A percentile compares a stretch with the other conserved stretches of the same genome.
Evolutionary conservation across 164 flowering plant species (phyloP).

Genomic region (Macadamia integrifolia): DNA sequence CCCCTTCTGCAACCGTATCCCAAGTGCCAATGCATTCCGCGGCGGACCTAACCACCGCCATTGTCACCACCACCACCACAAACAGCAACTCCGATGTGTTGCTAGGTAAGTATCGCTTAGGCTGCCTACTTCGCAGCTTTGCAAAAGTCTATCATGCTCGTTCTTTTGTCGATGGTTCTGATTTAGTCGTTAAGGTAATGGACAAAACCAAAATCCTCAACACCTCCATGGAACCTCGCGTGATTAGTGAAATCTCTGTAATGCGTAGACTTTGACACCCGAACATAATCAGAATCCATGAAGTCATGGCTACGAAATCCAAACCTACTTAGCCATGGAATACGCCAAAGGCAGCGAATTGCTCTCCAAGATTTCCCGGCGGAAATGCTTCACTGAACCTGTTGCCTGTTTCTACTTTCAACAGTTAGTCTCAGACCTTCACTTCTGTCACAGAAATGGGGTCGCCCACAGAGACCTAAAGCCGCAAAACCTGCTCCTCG

Average conservation of each 20-base stretch:
- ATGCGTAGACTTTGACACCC: constrained; percentile 67
- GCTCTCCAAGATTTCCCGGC: too few species aligned
- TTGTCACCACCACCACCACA: neutral
- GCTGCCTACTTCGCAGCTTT: constrained; percentile 58
- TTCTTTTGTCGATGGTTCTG: constrained; percentile 23
- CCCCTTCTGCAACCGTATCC: too few species aligned
- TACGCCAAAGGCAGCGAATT: constrained; percentile 23
- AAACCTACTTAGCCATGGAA: constrained; percentile 74
- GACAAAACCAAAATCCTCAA: constrained; percentile 33
- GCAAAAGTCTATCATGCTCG: constrained; percentile 62
- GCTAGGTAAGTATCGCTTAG: constrained; percentile 47
- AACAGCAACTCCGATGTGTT: neutral
- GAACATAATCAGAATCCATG: constrained; percentile 57
- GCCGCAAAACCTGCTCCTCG: constrained; percentile 72
- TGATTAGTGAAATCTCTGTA: constrained; percentile 49
- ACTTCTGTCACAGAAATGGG: constrained; percentile 61
- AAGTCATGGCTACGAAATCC: constrained; percentile 67
- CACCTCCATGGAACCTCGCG: constrained; percentile 42
- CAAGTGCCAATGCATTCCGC: neutral
- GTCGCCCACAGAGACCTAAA: constrained; percentile 73
- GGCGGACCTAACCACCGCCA: neutral
- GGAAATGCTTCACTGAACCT: too few species aligned
- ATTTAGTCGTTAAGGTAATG: constrained; percentile 57
- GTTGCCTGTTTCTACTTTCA: too few species aligned
- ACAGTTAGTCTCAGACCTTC: too few species aligned